A percentile compares a stretch with the other conserved stretches of the same genome.
Evolutionary conservation across 257 asterid genomes (phyloP).

Genomic region (Cruciata laevipes): DNA sequence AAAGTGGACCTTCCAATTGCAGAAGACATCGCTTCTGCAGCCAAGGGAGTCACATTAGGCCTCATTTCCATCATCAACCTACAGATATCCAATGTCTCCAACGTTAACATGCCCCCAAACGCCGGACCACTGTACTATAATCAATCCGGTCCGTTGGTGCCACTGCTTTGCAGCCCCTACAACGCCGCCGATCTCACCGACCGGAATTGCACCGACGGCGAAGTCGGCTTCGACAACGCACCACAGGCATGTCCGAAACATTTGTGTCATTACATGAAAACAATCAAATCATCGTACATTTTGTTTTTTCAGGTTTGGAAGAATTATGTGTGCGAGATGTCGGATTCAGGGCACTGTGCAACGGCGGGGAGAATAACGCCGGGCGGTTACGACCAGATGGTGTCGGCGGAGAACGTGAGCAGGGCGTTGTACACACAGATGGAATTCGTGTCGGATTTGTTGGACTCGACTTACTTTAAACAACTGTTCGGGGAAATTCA

Average conservation of each 20-base stretch:
- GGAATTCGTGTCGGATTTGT: slow-evolving; percentile 29
- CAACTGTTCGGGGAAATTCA: slow-evolving; percentile 19
- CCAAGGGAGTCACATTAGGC: slow-evolving; percentile 23
- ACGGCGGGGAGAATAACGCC: slow-evolving; percentile 36
- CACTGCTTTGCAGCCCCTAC: slow-evolving; percentile 34
- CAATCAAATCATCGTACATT: too few species aligned
- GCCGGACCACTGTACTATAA: slow-evolving; percentile 25
- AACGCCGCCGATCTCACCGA: slow-evolving; percentile 16
- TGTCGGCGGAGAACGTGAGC: slow-evolving; percentile 24
- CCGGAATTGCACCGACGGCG: slow-evolving; percentile 19
- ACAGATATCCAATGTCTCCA: slow-evolving; percentile 26
- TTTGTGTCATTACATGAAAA: too few species aligned
- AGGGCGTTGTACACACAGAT: slow-evolving; percentile 18
- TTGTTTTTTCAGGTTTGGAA: slow-evolving; percentile 20
- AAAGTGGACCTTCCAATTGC: slow-evolving; percentile 22
- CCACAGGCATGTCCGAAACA: slow-evolving; percentile 18
- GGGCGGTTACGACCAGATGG: slow-evolving; percentile 15
- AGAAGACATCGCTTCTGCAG: slow-evolving; percentile 19
- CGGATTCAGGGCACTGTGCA: slow-evolving; percentile 22
- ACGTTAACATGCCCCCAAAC: slow-evolving; percentile 25
- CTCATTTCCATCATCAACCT: slow-evolving; percentile 21
- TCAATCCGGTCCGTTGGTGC: slow-evolving; percentile 35
- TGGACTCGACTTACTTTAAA: slow-evolving; percentile 23
- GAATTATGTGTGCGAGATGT: slow-evolving; percentile 28
- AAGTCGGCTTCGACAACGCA: slow-evolving; percentile 26